These are phyloP conservation scores for Geotrichum aggregatum DNA, from an alignment of 1,139 yeast species.

Conservation along the genomic window DNA sequence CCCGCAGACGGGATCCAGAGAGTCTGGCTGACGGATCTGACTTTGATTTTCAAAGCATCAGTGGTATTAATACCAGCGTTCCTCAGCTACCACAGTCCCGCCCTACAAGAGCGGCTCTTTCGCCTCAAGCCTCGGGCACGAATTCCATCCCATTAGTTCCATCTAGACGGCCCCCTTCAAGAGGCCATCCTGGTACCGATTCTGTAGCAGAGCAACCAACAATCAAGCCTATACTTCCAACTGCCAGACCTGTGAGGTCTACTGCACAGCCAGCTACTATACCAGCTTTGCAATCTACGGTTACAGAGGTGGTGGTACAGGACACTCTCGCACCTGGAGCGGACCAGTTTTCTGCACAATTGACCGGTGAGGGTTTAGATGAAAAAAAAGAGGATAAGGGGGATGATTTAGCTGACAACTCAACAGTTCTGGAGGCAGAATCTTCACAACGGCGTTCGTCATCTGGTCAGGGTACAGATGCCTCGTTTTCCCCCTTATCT, in stretches of 20 bases:
- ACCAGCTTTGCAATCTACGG: too few relatives aligned
- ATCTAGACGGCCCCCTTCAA: not conserved
- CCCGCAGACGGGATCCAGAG: not conserved
- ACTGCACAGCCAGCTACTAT: not conserved
- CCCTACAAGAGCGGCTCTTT: not conserved
- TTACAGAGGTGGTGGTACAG: too few relatives aligned
- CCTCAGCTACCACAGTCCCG: conserved; percentile 5
- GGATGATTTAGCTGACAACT: too few relatives aligned
- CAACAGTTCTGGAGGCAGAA: too few relatives aligned
- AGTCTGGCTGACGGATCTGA: not conserved
- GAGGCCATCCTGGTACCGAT: not conserved
- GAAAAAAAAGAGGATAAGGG: too few relatives aligned
- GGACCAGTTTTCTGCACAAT: too few relatives aligned
- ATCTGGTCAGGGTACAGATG: too few relatives aligned
- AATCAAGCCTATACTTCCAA: not conserved
- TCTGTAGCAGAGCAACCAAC: not conserved
- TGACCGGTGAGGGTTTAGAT: too few relatives aligned
- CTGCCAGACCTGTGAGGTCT: not conserved
- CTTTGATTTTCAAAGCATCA: not conserved
- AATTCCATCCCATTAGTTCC: conserved; percentile 1
- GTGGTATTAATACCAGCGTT: not conserved
- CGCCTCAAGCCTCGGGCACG: not conserved
- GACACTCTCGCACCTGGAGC: too few relatives aligned
- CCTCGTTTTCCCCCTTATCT: too few relatives aligned
- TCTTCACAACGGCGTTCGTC: too few relatives aligned